Base-by-base conservation (phyloP, 306 rosid genomes). In the Lupinus albus region DNA sequence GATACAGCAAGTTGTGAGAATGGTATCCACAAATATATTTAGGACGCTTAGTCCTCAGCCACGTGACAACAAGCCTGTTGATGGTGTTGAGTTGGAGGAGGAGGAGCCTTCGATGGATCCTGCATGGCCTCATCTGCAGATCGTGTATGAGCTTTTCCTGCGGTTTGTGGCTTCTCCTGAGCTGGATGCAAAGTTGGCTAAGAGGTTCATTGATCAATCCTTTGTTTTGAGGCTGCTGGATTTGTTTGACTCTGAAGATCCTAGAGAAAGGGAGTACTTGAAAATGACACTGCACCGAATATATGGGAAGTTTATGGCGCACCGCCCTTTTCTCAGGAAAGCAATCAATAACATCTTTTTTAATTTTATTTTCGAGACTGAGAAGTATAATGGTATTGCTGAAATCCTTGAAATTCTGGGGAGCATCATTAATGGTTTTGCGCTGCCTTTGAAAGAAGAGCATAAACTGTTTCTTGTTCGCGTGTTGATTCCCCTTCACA, bases 21-120 rank as follows among this genome's bases (percentile, higher is more conserved):
- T 77, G 89, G 95, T 87, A 13, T 87, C 95, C 10, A 61, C 60
- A 2, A 90, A 90, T 78, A 64, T 90, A 60, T 90, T 90, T 75
- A 80, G 96, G 61, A 78, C 89, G 1, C 83, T 80, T 45, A 80
- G 84, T 58, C 91, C 96, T 20, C 96, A 85, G 51, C 87, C 95
- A 0, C 89, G 87, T 0, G 95, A 90, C 77, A 85, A 63, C 67
- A 85, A 90, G 58, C 67, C 80, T 2, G 36, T 81, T 32, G 87
- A 84, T 63, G 91, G 89, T 12, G 55, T 87, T 84, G 96, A 90
- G 25, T 49, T 90, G 78, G 96, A 90, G 68, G 96, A 90, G 78
- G 95, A 90, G 50, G 95, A 87, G 82, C 91, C 88, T 74, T 80
- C 85, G 0, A 82, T 87, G 96, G 96, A 90, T 72, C 89, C 95